Evolutionary conservation across 2,329 filamentous ascomycete species (phyloP).

Genomic region (Cladorrhinum sp.): DNA sequence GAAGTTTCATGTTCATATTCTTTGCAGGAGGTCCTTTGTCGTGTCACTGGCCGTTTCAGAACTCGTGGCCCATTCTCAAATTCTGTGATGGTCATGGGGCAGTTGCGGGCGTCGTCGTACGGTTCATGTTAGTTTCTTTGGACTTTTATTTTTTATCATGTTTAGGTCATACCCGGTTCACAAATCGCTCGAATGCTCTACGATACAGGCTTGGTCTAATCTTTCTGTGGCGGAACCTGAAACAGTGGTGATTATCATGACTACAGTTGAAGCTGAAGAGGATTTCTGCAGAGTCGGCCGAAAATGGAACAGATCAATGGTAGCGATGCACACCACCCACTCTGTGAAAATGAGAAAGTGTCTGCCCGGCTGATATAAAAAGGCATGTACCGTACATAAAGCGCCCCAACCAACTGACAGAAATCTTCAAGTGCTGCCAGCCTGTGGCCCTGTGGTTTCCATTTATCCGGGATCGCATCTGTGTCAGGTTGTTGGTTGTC

Average conservation of each 20-base stretch:
- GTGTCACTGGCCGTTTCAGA: too few relatives aligned
- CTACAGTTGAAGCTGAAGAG: neutral
- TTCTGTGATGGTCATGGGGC: too few relatives aligned
- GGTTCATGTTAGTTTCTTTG: too few relatives aligned
- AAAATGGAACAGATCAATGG: neutral
- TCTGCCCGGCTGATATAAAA: neutral
- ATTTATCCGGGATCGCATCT: slow-evolving; percentile 1
- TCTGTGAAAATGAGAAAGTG: neutral
- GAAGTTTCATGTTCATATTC: too few relatives aligned
- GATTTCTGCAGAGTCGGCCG: neutral
- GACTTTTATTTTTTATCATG: too few relatives aligned
- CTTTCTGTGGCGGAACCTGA: neutral
- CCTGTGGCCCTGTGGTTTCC: neutral
- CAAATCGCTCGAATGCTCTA: too few relatives aligned
- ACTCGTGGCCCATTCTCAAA: too few relatives aligned
- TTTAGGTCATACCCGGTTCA: too few relatives aligned
- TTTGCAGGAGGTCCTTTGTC: too few relatives aligned
- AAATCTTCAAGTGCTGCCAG: neutral
- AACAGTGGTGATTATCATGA: neutral
- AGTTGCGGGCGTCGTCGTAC: too few relatives aligned
- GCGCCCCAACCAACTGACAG: neutral
- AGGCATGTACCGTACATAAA: neutral
- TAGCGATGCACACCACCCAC: too few relatives aligned
- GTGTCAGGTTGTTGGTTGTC: neutral
- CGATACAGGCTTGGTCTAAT: too few relatives aligned